These are phyloP conservation scores for Aspergillus sp. DNA, from an alignment of 2,329 filamentous ascomycete genomes.

Conservation along the genomic window DNA sequence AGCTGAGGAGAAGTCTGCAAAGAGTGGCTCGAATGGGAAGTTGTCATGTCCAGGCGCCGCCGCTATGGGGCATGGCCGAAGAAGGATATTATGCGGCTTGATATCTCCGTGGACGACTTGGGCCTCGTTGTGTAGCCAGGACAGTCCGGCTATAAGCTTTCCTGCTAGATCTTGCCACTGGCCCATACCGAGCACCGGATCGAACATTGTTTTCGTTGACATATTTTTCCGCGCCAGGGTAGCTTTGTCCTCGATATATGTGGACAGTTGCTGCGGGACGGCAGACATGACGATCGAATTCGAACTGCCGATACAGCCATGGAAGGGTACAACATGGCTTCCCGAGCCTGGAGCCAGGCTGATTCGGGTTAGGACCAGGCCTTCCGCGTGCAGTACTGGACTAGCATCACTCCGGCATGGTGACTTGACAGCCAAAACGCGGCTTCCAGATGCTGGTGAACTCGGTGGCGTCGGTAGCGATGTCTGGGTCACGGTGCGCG, in stretches of 20 bases:
- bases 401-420: conserved; percentile 33
- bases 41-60: no score
- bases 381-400: conserved; percentile 34
- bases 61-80: conserved; percentile 17
- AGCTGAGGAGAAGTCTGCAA: conserved; percentile 38
- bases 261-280: conserved; percentile 34
- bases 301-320: conserved; percentile 31
- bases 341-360: conserved; percentile 23
- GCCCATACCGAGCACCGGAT: conserved; percentile 34
- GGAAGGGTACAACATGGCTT: conserved; percentile 35
- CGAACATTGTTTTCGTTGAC: conserved; percentile 36
- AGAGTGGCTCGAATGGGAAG: conserved; percentile 34
- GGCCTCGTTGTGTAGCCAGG: conserved; percentile 34
- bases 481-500: conserved; percentile 8
- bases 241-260: conserved; percentile 31
- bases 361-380: conserved; percentile 32
- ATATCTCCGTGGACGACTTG: conserved; percentile 40
- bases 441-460: conserved; percentile 23
- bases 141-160: conserved; percentile 32
- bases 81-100: conserved; percentile 38
- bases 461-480: conserved; percentile 22
- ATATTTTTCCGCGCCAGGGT: conserved; percentile 18
- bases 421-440: conserved; percentile 37
- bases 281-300: conserved; percentile 37
- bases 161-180: conserved; percentile 33